These are phyloP conservation scores for Aspergillus spinulosporus DNA, from an alignment of 2,329 filamentous ascomycete genomes.

Conservation along the genomic window DNA sequence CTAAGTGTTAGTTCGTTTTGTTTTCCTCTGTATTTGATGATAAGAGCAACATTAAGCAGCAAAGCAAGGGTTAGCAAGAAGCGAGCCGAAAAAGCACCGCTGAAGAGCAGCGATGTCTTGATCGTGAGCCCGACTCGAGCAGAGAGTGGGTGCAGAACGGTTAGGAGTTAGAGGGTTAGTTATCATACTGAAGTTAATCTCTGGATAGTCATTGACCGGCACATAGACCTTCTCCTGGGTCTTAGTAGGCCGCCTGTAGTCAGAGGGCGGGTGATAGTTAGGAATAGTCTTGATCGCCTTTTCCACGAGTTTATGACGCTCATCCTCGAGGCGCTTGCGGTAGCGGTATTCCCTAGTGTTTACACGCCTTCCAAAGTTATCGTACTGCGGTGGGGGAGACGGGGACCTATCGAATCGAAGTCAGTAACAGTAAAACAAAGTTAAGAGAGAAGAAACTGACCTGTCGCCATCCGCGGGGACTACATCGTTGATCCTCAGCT, in stretches of 20 bases:
- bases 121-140: slow-evolving; percentile 46
- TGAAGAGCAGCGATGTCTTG: slow-evolving; percentile 30
- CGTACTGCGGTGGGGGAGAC: slow-evolving; percentile 93
- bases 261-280: slow-evolving; percentile 97
- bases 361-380: slow-evolving; percentile 98
- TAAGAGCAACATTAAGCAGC: slow-evolving; percentile 37
- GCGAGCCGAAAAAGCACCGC: slow-evolving; percentile 40
- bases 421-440: slow-evolving; percentile 21
- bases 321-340: slow-evolving; percentile 95
- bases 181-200: slow-evolving; percentile 99
- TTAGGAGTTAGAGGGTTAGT: slow-evolving; percentile 96
- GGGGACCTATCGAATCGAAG: slow-evolving; percentile 68
- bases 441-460: slow-evolving; percentile 54
- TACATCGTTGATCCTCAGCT: slow-evolving; percentile 98
- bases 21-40: slow-evolving; percentile 25
- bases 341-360: slow-evolving; percentile 99
- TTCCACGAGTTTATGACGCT: slow-evolving; percentile 97
- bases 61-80: slow-evolving; percentile 42
- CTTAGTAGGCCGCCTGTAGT: slow-evolving; percentile 98
- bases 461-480: slow-evolving; percentile 94
- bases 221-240: slow-evolving; percentile 99
- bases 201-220: slow-evolving; percentile 99
- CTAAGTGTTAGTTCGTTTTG: slow-evolving; percentile 83
- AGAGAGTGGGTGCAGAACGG: slow-evolving; percentile 46
- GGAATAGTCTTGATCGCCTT: slow-evolving; percentile 99